Evolutionary conservation across 1,284 basidiomycete genomes (phyloP), one percentile per base, ranked within the genome.

Genomic region (Wolfiporia cocos): DNA sequence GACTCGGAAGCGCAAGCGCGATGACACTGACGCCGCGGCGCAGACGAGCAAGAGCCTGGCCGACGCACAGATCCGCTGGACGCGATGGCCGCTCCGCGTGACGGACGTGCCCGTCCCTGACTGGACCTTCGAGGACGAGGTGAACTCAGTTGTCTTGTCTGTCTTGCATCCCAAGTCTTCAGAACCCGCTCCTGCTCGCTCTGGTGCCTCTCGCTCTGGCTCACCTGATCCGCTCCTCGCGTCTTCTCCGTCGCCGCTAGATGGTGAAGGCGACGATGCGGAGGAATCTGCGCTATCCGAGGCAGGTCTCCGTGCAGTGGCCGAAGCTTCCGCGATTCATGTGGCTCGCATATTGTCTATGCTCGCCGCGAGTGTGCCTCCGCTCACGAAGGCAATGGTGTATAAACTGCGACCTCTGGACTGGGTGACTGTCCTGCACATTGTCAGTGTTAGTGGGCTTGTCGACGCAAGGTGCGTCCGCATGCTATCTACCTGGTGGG

Each of bases 81-180:
- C 78, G 1, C 71, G 78, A 15, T 85, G 81, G 81, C 81, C 81
- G 4, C 67, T 82, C 22, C 67, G 74, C 7, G 50, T 67, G 3
- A 65, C 67, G n/a, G 78, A 83, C 46, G 67, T 81, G 2, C 64
- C 68, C 29, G 59, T 68, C 7, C 78, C 81, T 0, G 74, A 81
- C 57, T 85, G 75, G 75, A 59, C 57, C 19, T 62, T 83, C 10
- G 66, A 74, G 36, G 80, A 84, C 43, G 81, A 85, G 56, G 63
- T 84, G 15, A 61, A 61, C 18, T 53, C 63, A 5, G 55, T 78
- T 24, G 67, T 70, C 5, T 51, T 61, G 21, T 57, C 54, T 37
- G 46, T 48, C 10, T 31, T 64, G 11, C 37, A 49, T 21, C 26
- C 19, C 7, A 34, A 30, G 39, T n/a, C 28, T 35, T n/a, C n/a